Evolutionary conservation across 2,329 filamentous ascomycete species (phyloP).

Genomic region (Penicillium sp.): DNA sequence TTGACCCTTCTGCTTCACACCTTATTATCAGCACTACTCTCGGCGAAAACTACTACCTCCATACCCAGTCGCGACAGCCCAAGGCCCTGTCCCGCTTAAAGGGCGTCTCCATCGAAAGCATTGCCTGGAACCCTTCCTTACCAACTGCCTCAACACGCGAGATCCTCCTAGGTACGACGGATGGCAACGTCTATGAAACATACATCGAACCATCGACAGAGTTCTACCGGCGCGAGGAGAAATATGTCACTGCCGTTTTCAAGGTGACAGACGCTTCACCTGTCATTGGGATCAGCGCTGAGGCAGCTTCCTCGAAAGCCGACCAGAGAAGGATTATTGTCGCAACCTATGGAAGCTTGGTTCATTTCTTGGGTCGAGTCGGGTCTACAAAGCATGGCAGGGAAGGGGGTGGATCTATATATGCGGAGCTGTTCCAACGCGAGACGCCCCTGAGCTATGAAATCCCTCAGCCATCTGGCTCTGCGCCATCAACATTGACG

Average conservation of each 20-base stretch:
- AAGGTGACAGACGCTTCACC: conserved; percentile 74
- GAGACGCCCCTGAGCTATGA: conserved; percentile 80
- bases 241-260: conserved; percentile 82
- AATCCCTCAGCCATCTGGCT: conserved; percentile 59
- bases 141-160: conserved; percentile 93
- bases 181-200: conserved; percentile 91
- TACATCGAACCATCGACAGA: conserved; percentile 94
- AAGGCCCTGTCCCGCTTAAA: conserved; percentile 79
- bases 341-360: conserved; percentile 73
- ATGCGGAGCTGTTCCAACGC: conserved; percentile 81
- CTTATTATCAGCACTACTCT: conserved; percentile 86
- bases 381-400: conserved; percentile 62
- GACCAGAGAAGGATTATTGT: conserved; percentile 79
- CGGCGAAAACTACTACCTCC: conserved; percentile 96
- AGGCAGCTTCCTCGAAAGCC: conserved; percentile 65
- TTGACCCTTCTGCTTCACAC: conserved; percentile 95
- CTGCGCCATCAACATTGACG: conserved; percentile 66
- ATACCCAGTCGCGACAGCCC: conserved; percentile 88
- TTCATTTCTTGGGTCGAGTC: conserved; percentile 78
- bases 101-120: conserved; percentile 80
- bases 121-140: conserved; percentile 92
- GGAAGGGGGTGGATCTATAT: conserved; percentile 83
- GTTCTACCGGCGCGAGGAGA: conserved; percentile 93
- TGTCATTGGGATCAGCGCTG: conserved; percentile 83
- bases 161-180: conserved; percentile 87